Conservation (phyloP, 257 asterid genomes). For the Euphrasia confusa region DNA sequence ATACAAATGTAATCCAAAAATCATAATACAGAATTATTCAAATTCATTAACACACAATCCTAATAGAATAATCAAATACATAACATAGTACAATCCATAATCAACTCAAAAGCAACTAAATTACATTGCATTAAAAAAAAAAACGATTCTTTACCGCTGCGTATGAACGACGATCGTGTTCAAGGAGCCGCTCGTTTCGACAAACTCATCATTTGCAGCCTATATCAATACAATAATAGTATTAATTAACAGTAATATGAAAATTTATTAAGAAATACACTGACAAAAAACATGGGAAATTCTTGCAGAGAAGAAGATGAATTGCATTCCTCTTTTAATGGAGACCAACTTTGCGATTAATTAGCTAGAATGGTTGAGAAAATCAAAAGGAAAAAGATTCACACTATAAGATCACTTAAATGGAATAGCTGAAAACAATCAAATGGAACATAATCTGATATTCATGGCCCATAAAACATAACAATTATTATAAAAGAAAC, state of each 20-base stretch:
- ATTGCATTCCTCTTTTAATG: background rate
- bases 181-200: slow-evolving; percentile 88
- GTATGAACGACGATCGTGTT: slow-evolving; percentile 74
- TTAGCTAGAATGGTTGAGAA: background rate
- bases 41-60: too few relatives aligned
- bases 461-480: background rate
- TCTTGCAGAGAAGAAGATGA: background rate
- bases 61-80: too few relatives aligned
- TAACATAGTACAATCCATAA: too few relatives aligned
- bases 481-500: background rate
- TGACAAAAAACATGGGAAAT: slow-evolving; percentile 10
- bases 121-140: too few relatives aligned
- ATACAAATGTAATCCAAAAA: too few relatives aligned
- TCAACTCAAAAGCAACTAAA: too few relatives aligned
- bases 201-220: slow-evolving; percentile 98
- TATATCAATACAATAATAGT: slow-evolving; percentile 33
- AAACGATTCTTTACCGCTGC: too few relatives aligned
- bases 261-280: slow-evolving; percentile 14
- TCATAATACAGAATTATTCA: too few relatives aligned
- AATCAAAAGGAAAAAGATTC: too few relatives aligned
- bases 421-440: background rate
- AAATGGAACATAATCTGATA: too few relatives aligned
- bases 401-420: background rate
- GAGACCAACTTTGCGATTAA: background rate
- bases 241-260: slow-evolving; percentile 20